Evolutionary conservation across 2,329 filamentous ascomycete genomes (phyloP).

Genomic region (Pseudopyrenochaeta lycopersici): DNA sequence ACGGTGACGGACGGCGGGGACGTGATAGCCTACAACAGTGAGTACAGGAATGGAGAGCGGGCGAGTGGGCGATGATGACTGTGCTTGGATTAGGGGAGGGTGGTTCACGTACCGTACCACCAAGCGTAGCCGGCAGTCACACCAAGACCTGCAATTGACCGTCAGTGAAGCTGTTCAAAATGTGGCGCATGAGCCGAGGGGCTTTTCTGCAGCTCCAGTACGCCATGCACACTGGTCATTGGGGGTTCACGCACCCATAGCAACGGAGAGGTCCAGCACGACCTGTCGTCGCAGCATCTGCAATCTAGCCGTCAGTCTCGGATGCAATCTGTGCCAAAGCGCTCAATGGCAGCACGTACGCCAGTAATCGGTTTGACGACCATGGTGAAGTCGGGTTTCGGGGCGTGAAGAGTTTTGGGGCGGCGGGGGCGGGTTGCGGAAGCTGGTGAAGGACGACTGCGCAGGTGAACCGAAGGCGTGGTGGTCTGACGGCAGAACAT

Average conservation of each 20-base stretch:
- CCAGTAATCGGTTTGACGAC: slow-evolving; percentile 61
- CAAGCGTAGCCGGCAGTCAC: slow-evolving; percentile 70
- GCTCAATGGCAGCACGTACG: slow-evolving; percentile 54
- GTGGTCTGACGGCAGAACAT: slow-evolving; percentile 34
- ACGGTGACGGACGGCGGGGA: slow-evolving; percentile 69
- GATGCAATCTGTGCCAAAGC: slow-evolving; percentile 14
- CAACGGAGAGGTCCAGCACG: slow-evolving; percentile 72
- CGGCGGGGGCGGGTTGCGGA: slow-evolving; percentile 34
- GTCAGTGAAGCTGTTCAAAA: slow-evolving; percentile 33
- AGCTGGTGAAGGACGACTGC: slow-evolving; percentile 37
- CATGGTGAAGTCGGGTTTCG: slow-evolving; percentile 44
- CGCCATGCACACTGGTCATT: background rate
- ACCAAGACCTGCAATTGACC: slow-evolving; percentile 63
- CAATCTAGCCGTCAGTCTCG: slow-evolving; percentile 36
- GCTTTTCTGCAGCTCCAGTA: slow-evolving; percentile 6
- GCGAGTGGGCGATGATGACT: background rate
- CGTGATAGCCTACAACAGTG: slow-evolving; percentile 65
- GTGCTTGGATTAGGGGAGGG: slow-evolving; percentile 1
- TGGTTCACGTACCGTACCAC: slow-evolving; percentile 68
- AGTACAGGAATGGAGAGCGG: slow-evolving; percentile 1
- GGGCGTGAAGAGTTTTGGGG: slow-evolving; percentile 40
- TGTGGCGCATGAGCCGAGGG: slow-evolving; percentile 8
- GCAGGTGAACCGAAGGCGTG: slow-evolving; percentile 35
- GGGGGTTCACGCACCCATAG: slow-evolving; percentile 64
- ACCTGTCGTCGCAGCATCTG: slow-evolving; percentile 73